Percentiles rank a stretch among this genome's conserved stretches.
phyloP scores from a whole-genome alignment of 257 asterid genomes.

The Forsythia viridissima region DNA sequence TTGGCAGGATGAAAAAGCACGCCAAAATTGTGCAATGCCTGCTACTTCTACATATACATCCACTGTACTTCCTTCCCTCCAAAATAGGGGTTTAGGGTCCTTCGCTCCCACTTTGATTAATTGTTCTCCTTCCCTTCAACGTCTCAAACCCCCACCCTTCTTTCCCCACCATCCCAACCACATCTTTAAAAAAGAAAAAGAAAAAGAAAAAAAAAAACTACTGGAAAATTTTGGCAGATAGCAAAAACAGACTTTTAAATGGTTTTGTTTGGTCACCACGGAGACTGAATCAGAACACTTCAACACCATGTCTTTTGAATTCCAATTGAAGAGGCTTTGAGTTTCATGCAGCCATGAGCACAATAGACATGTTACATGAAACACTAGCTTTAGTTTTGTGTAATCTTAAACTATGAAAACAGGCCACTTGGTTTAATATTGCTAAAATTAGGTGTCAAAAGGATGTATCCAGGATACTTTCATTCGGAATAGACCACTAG shows the following conservation, averaged over 20 bases:
- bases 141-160: not conserved
- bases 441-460: not conserved
- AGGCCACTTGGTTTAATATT: not conserved
- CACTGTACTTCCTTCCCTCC: not conserved
- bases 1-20: not conserved
- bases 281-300: not conserved
- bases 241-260: not conserved
- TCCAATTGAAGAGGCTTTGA: not conserved
- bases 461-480: not conserved
- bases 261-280: not conserved
- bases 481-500: not conserved
- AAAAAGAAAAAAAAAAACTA: not conserved
- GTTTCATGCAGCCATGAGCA: not conserved
- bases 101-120: not conserved
- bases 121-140: not conserved
- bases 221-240: not conserved
- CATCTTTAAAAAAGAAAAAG: too few relatives aligned
- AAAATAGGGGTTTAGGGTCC: not conserved
- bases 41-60: not conserved
- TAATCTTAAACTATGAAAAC: not conserved
- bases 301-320: not conserved
- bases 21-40: not conserved
- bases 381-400: not conserved
- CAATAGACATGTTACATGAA: not conserved
- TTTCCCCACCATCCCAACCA: not conserved